These are phyloP conservation scores for Neurospora sp. DNA, from an alignment of 495 filamentous ascomycete species.

Conservation along the genomic window DNA sequence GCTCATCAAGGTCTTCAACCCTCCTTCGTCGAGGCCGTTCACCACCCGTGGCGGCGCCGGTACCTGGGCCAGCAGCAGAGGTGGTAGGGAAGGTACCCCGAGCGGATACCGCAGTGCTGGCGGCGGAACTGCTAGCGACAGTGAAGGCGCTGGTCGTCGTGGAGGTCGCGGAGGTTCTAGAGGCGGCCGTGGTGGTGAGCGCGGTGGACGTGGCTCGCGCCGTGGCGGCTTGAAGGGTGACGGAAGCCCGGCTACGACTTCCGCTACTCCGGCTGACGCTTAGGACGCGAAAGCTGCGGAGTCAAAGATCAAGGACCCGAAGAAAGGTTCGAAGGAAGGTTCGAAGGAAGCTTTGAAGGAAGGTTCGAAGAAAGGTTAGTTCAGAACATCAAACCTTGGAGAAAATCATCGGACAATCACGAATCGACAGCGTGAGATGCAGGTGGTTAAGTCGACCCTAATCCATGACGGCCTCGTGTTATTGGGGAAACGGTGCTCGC, in stretches of 20 bases:
- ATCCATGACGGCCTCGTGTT: not conserved
- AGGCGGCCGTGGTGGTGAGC: constrained; percentile 40
- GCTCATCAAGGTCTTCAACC: constrained; percentile 69
- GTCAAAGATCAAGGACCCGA: not conserved
- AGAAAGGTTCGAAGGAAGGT: not conserved
- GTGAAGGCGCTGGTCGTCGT: constrained; percentile 56
- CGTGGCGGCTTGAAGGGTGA: constrained; percentile 51
- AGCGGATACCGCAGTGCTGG: constrained; percentile 67
- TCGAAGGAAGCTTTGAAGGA: not conserved
- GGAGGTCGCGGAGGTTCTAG: constrained; percentile 55
- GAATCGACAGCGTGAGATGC: not conserved
- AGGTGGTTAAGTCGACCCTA: not conserved
- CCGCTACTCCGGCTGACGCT: constrained; percentile 40
- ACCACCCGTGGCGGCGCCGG: constrained; percentile 53
- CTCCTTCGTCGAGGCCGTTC: constrained; percentile 41
- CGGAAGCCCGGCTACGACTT: constrained; percentile 39
- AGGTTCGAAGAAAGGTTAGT: not conserved
- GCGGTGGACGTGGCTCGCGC: constrained; percentile 46
- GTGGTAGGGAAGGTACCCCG: constrained; percentile 31
- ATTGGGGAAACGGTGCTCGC: not conserved
- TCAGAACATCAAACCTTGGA: not conserved
- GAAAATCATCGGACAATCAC: not conserved
- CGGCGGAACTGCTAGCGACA: constrained; percentile 60
- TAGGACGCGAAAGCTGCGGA: constrained; percentile 13
- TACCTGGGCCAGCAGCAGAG: constrained; percentile 62